Evolutionary conservation across 371 early-diverging fungal species (phyloP).

Genomic region (Amoeboaphelidium occidentale): DNA sequence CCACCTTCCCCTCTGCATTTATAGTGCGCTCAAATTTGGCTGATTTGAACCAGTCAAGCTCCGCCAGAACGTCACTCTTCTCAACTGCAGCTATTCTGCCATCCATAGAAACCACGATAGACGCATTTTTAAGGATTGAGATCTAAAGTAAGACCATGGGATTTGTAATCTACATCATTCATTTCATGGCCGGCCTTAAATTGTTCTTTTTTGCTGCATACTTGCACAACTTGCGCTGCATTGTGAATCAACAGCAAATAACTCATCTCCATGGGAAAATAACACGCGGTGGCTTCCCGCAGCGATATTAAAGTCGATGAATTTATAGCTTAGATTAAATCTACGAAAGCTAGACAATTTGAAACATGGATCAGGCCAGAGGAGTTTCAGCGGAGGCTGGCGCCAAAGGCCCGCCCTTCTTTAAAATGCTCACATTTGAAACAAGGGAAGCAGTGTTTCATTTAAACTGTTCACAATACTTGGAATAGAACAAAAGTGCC

Average conservation of each 20-base stretch:
- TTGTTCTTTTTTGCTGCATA: not conserved
- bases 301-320: too few relatives aligned
- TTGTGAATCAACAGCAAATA: not conserved
- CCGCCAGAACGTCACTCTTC: slow-evolving; percentile 1
- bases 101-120: not conserved
- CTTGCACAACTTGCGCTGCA: not conserved
- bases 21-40: not conserved
- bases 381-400: too few relatives aligned
- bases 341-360: too few relatives aligned
- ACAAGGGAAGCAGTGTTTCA: too few relatives aligned
- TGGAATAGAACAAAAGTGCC: too few relatives aligned
- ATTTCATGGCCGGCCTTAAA: not conserved
- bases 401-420: too few relatives aligned
- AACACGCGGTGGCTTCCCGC: too few relatives aligned
- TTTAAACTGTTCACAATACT: too few relatives aligned
- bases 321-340: too few relatives aligned
- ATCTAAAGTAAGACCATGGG: not conserved
- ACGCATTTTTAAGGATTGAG: slow-evolving; percentile 1
- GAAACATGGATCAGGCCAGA: too few relatives aligned
- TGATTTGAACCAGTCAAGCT: not conserved
- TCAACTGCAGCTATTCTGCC: slow-evolving; percentile 1
- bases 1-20: not conserved
- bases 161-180: slow-evolving; percentile 2
- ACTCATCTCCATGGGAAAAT: too few relatives aligned
- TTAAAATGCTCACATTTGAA: too few relatives aligned